Conservation (phyloP, 1,284 basidiomycete genomes). For the Papiliotrema laurentii region DNA sequence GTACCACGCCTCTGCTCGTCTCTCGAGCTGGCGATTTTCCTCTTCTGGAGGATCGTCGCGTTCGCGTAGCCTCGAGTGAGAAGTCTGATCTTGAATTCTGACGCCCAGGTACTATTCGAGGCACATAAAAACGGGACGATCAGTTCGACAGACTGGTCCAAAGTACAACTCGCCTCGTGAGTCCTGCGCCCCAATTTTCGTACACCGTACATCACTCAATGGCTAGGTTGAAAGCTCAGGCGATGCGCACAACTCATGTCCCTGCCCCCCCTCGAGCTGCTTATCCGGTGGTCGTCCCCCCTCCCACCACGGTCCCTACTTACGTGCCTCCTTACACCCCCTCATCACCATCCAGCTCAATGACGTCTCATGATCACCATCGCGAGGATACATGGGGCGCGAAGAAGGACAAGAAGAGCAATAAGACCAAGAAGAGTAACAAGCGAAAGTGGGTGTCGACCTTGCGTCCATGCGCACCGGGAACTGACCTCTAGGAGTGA, state of each 20-base stretch:
- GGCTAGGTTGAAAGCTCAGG: slow-evolving; percentile 32
- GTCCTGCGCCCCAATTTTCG: slow-evolving; percentile 7
- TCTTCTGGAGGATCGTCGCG: neutral
- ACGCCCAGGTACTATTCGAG: slow-evolving; percentile 41
- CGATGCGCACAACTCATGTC: slow-evolving; percentile 25
- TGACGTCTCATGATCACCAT: neutral
- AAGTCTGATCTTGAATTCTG: neutral
- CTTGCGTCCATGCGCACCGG: neutral
- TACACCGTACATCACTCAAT: neutral
- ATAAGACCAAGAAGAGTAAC: slow-evolving; percentile 7
- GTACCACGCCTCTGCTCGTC: neutral
- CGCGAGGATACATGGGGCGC: slow-evolving; percentile 1
- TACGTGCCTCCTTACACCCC: slow-evolving; percentile 3
- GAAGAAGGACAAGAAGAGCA: slow-evolving; percentile 40
- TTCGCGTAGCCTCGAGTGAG: neutral
- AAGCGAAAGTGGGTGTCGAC: neutral
- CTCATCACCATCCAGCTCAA: slow-evolving; percentile 4
- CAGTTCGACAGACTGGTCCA: slow-evolving; percentile 45
- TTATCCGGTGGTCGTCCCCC: slow-evolving; percentile 7
- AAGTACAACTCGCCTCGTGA: slow-evolving; percentile 43
- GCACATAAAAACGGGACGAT: slow-evolving; percentile 44
- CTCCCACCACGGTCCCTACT: neutral
- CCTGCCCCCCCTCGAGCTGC: slow-evolving; percentile 6
- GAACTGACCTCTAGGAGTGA: slow-evolving; percentile 7
- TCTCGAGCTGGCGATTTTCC: no score